Evolutionary conservation across 2,329 filamentous ascomycete species (phyloP), one percentile per base, ranked within the genome.

Genomic region (Colletotrichum trifolii): DNA sequence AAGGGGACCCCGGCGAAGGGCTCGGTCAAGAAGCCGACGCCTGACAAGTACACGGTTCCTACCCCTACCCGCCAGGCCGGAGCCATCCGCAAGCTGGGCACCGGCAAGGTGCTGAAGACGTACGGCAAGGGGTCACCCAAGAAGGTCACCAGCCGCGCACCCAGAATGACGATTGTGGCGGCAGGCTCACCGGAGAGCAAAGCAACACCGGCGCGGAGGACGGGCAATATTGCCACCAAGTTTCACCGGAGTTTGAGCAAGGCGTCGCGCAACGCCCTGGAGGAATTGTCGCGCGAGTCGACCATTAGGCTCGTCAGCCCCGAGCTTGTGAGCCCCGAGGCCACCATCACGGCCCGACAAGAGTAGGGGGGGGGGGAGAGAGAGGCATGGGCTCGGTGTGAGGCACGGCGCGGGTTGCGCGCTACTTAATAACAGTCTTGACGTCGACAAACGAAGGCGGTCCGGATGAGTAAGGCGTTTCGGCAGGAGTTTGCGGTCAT

Each of bases 81-180:
- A 5, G 39, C 61, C 7, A 58, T 68, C 43, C 67, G 65, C 40
- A 66, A 58, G 57, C 67, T 65, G 48, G 62, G 67, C 65, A 65
- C 50, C 25, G 67, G 67, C 8, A 64, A 67, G 40, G 57, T 66
- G 53, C 58, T 68, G 40, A 68, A 68, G 61, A 67, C 67, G 36
- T 66, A 66, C 54, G 64, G 64, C 6, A 66, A 66, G 48, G 42
- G 40, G 2, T 66, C 64, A 36, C 64, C 64, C 11, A 66, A 67
- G 35, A 67, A 53, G 25, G 40, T 63, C 8, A 56, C 61, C 11
- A 61, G 57, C 34, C 63, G 64, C 35, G 55, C 54, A 6, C 55
- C 66, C 10, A 67, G 61, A 61, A 59, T 65, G 61, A 68, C 65
- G 5, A 67, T 68, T 33, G 57, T 68, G 11, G 65, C 67, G 12